Base-by-base conservation (phyloP, 495 filamentous ascomycete species). In the Parachaetomium inaequale region DNA sequence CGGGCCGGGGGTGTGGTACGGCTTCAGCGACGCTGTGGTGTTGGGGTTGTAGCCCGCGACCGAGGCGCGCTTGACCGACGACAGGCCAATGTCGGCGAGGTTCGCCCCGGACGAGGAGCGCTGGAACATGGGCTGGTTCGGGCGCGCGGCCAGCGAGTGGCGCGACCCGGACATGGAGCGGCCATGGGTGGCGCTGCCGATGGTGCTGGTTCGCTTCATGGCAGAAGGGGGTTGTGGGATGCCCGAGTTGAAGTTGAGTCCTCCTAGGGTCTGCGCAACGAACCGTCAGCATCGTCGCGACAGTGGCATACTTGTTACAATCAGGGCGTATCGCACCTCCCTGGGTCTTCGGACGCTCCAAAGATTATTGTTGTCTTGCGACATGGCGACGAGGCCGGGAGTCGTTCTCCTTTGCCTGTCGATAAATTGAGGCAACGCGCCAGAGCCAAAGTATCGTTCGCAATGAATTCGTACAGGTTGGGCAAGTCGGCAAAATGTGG, bases 161-260 rank as follows among this genome's bases (percentile, higher is more conserved):
- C 92, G 82, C 63, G 92, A 87, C 59, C 89, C 91, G 60, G 91
- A 92, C 65, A 87, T 79, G 49, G 90, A 90, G 65, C 92, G 90
- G 57, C 79, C 84, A 73, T 93, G 85, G 72, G 86, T 85, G 38
- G 83, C 79, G 65, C 82, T 84, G 56, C 86, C 85, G 50, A 87
- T 87, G n/a, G 91, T 93, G 67, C 85, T 96, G 8, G 91, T 90
- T 71, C 94, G 90, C 76, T 97, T 97, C 79, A 98, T 82, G 26
- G 94, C 90, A n/a, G 94, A 97, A n/a, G 88, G 79, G 6, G 92
- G 92, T 74, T 92, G 89, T 6, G 93, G 92, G 58, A 96, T 88
- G n/a, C 84, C 79, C 42, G 88, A 87, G 69, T 88, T 93, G 73
- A 85, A 84, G 70, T 86, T 89, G 68, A 93, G 82, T 67, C 84